Evolutionary conservation across 1,284 basidiomycete genomes (phyloP).

Genomic region (Marasmius sp.): DNA sequence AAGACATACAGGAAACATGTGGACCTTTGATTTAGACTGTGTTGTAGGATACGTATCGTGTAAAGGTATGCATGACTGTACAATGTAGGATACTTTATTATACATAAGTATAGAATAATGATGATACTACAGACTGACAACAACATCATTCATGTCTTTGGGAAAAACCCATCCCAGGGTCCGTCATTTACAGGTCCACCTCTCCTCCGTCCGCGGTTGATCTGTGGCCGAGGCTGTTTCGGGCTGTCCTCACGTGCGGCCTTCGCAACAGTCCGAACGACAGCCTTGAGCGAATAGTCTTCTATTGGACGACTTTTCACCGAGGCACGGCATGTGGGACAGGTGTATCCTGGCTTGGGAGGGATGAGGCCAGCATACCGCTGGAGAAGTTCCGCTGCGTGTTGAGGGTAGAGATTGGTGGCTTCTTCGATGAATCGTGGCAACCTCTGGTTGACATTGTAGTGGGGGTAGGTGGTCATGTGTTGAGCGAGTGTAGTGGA

Average conservation of each 20-base stretch:
- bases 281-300: constrained; percentile 56
- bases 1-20: not conserved
- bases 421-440: constrained; percentile 15
- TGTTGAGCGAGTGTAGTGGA: constrained; percentile 48
- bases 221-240: constrained; percentile 17
- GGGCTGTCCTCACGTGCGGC: constrained; percentile 48
- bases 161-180: constrained; percentile 59
- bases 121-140: not conserved
- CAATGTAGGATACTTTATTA: not conserved
- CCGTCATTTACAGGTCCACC: constrained; percentile 16
- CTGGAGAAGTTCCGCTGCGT: constrained; percentile 19
- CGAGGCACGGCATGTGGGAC: constrained; percentile 59
- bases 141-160: constrained; percentile 15
- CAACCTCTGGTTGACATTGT: constrained; percentile 31
- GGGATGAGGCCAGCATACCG: constrained; percentile 23
- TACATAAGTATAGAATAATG: constrained; percentile 2
- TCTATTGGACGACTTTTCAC: constrained; percentile 54
- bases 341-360: constrained; percentile 53
- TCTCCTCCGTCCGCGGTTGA: constrained; percentile 11
- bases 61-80: not conserved
- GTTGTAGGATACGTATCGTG: not conserved
- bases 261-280: constrained; percentile 48
- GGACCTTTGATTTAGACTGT: not conserved
- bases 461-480: constrained; percentile 45
- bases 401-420: constrained; percentile 11